Evolutionary conservation across 192 early-diverging fungal species (phyloP).

Genomic region (Kappamyces sp.): DNA sequence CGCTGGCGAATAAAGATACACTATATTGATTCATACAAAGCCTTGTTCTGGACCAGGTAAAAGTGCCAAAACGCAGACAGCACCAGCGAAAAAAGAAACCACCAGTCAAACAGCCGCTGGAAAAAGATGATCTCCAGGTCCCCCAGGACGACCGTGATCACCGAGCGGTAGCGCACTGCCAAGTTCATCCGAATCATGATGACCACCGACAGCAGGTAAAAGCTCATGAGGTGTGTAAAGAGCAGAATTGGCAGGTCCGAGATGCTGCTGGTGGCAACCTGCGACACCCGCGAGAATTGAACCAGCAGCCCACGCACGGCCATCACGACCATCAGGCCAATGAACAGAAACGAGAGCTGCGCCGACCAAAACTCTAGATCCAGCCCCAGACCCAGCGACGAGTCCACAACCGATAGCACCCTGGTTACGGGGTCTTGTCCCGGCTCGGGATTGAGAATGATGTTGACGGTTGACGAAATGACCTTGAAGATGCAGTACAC

Average conservation of each 20-base stretch:
- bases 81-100: slow-evolving; percentile 10
- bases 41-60: no score
- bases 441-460: slow-evolving; percentile 18
- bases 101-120: slow-evolving; percentile 82
- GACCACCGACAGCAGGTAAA: slow-evolving; percentile 87
- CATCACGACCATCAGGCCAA: slow-evolving; percentile 82
- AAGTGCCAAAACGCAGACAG: slow-evolving; percentile 5
- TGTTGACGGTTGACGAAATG: slow-evolving; percentile 36
- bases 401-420: slow-evolving; percentile 70
- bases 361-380: slow-evolving; percentile 83
- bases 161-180: slow-evolving; percentile 71
- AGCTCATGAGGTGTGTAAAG: slow-evolving; percentile 83
- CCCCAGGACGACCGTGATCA: slow-evolving; percentile 69
- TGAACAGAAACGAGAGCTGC: slow-evolving; percentile 87
- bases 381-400: slow-evolving; percentile 55
- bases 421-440: slow-evolving; percentile 71
- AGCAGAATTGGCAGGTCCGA: slow-evolving; percentile 71
- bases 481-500: slow-evolving; percentile 89
- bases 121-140: slow-evolving; percentile 86
- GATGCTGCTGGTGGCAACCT: neutral
- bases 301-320: slow-evolving; percentile 85
- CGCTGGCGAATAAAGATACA: no score
- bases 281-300: slow-evolving; percentile 64
- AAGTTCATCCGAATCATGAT: slow-evolving; percentile 88
- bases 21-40: no score